These are phyloP conservation scores for Bipolaris oryzae DNA, from an alignment of 2,329 filamentous ascomycete species.

Conservation along the genomic window DNA sequence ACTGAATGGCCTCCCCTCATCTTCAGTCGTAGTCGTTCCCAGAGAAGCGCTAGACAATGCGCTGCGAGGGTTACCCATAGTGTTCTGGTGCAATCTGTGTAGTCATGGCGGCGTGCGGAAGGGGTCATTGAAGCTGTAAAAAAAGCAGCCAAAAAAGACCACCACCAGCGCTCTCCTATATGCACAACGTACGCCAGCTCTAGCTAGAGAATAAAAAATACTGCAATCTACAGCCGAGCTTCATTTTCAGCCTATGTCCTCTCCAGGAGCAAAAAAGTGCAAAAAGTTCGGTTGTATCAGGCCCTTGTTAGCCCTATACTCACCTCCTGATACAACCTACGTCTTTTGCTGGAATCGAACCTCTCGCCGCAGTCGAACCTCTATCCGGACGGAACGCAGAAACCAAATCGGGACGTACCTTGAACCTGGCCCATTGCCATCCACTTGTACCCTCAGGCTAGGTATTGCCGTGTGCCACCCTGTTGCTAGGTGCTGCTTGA, in stretches of 20 bases:
- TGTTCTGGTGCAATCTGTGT: background rate
- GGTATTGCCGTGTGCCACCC: background rate
- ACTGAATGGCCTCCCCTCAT: background rate
- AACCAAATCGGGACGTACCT: background rate
- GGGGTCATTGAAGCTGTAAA: background rate
- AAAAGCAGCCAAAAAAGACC: background rate
- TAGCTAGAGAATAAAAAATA: background rate
- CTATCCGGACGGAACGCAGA: background rate
- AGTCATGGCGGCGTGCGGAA: background rate
- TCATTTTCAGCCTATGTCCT: background rate
- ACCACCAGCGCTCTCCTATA: too few species aligned
- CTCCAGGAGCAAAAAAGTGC: background rate
- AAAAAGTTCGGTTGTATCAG: conserved; percentile 2
- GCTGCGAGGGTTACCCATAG: background rate
- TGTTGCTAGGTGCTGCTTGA: conserved; percentile 6
- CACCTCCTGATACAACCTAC: background rate
- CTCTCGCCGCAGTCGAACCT: conserved; percentile 6
- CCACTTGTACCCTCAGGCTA: background rate
- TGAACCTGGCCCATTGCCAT: background rate
- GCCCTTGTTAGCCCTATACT: background rate
- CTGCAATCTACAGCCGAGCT: background rate
- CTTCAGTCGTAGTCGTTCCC: background rate
- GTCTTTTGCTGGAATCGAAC: conserved; percentile 1
- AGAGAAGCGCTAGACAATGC: background rate
- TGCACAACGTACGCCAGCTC: too few species aligned